Evolutionary conservation across 768 basidiomycete genomes (phyloP), one percentile per base, ranked within the genome.

Genomic region (Imleria badia): DNA sequence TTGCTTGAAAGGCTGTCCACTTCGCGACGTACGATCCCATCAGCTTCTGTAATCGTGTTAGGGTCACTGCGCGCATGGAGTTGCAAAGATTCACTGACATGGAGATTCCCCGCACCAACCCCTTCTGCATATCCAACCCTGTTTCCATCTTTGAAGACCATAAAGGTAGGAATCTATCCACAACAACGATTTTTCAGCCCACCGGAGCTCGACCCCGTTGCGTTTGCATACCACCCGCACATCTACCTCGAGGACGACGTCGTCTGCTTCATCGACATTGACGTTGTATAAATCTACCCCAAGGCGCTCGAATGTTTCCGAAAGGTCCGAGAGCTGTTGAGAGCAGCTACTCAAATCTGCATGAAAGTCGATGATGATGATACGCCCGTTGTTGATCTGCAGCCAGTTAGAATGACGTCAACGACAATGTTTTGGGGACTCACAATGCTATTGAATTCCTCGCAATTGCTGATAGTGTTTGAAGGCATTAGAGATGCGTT

Each of bases 231-330:
- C 87, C 48, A 83, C 84, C 54, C 81, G 76, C 52, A 89, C 73
- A 38, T 80, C 81, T 47, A 79, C 81, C 68, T 87, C 84, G 54
- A 81, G 69, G 1, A 80, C 65, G 46, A 88, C 80, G 0, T 78
- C 76, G 5, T 64, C 55, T 48, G 80, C 79, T 35, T 73, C 75
- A 60, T 93, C 90, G 30, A 89, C 80, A 58, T 93, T 82, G 52
- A 91, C 83, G 66, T 87, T 88, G 77, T 85, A 87, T 68, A 89
- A 86, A 17, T 77, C 75, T 51, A 87, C 65, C 13, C 66, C 72
- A 3, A 69, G 56, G 48, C 60, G 65, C 20, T 69, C 65, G 6
- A 60, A 59, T 12, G 63, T 40, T 6, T 70, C 66, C 6, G 63
- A 54, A 31, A 67, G 45, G 6, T 65, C 59, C 0, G 55, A 54